A percentile compares a stretch with the other conserved stretches of the same genome.
Conservation (phyloP, 495 filamentous ascomycete species). For the Annulohypoxylon moriforme region DNA sequence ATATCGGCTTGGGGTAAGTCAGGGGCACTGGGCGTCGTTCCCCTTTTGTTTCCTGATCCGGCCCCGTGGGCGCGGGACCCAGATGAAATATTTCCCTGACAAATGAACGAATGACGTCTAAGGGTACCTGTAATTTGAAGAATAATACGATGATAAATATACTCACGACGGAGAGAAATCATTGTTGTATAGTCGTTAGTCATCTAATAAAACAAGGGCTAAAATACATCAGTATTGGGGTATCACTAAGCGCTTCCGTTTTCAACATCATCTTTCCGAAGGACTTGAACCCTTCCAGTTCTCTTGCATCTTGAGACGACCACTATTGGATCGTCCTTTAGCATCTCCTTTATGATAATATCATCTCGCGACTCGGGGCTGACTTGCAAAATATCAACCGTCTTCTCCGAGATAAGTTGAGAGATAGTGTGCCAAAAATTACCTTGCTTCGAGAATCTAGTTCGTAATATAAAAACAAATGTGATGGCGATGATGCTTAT, state of each 20-base stretch:
- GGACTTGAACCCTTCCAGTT: background rate
- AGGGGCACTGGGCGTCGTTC: background rate
- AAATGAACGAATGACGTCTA: too few relatives aligned
- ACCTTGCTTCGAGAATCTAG: background rate
- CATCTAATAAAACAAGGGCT: background rate
- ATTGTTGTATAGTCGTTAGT: background rate
- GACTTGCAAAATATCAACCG: background rate
- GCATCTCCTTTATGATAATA: background rate
- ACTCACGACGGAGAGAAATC: background rate
- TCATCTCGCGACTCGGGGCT: background rate
- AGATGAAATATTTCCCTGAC: background rate
- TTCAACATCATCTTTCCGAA: background rate
- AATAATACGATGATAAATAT: background rate
- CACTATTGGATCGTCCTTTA: background rate
- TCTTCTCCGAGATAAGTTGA: background rate
- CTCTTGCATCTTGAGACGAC: background rate
- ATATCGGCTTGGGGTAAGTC: conserved; percentile 16
- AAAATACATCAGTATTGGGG: background rate
- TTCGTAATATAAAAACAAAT: background rate
- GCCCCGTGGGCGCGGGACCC: background rate
- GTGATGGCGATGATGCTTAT: background rate
- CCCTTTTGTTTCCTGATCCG: background rate
- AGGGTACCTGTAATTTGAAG: background rate
- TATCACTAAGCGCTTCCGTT: background rate
- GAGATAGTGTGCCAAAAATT: background rate